These are phyloP conservation scores for Pyronema omphalodes DNA, from an alignment of 495 filamentous ascomycete genomes.

Conservation along the genomic window DNA sequence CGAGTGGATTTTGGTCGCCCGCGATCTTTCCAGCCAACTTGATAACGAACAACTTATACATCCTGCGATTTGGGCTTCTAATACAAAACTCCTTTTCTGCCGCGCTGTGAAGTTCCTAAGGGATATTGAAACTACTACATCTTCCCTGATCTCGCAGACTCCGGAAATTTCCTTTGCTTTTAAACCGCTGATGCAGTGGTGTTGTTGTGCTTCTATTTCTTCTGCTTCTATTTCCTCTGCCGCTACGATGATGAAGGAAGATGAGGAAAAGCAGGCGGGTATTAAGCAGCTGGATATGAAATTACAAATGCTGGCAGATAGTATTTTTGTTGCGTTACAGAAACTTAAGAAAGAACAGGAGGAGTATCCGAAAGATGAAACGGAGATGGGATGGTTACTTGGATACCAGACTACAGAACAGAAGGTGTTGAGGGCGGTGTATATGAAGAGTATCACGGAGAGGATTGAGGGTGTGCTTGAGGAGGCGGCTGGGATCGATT, in stretches of 20 bases:
- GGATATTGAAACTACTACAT: not conserved
- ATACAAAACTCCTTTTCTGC: constrained; percentile 6
- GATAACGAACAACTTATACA: constrained; percentile 26
- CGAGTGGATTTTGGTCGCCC: not conserved
- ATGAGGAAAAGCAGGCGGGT: not conserved
- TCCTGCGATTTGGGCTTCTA: constrained; percentile 13
- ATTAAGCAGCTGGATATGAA: constrained; percentile 33
- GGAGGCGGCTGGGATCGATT: constrained; percentile 33
- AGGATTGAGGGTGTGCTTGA: constrained; percentile 34
- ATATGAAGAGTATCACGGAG: constrained; percentile 34
- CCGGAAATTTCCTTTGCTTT: constrained; percentile 19
- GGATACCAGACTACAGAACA: constrained; percentile 38
- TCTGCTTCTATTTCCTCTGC: not conserved
- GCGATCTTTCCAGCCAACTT: not conserved
- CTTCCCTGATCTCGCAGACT: not conserved
- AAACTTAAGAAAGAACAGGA: constrained; percentile 36
- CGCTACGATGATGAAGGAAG: not conserved
- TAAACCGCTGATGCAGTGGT: constrained; percentile 13
- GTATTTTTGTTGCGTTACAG: constrained; percentile 56
- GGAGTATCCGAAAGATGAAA: constrained; percentile 33
- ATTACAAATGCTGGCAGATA: constrained; percentile 41
- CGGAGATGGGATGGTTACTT: constrained; percentile 45
- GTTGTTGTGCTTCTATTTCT: constrained; percentile 2
- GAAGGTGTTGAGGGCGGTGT: constrained; percentile 39
- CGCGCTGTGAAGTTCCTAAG: not conserved